Evolutionary conservation across 257 asterid species (phyloP).

Genomic region (Lycium ferocissimum): DNA sequence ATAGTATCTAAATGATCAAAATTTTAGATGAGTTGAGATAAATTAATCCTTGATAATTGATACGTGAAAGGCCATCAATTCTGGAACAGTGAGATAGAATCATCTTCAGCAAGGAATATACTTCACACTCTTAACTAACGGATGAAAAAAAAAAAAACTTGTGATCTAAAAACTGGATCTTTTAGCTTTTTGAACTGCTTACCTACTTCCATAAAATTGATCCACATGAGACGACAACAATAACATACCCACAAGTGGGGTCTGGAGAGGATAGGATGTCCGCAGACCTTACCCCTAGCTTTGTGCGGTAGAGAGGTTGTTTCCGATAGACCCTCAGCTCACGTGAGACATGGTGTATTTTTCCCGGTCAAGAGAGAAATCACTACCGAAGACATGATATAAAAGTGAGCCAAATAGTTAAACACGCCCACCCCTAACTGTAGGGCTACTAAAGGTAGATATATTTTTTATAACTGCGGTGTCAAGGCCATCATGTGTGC

Average conservation of each 20-base stretch:
- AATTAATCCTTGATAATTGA: not conserved
- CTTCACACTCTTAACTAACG: not conserved
- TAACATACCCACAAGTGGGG: too few relatives aligned
- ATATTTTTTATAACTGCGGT: too few relatives aligned
- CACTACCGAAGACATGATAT: not conserved
- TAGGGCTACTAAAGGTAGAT: not conserved
- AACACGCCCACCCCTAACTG: not conserved
- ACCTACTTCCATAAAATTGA: slow-evolving; percentile 9
- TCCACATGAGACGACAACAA: not conserved
- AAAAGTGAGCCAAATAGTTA: not conserved
- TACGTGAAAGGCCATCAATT: not conserved
- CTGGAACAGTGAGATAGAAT: not conserved
- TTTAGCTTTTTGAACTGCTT: not conserved
- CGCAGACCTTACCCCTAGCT: too few relatives aligned
- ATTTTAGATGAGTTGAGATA: not conserved
- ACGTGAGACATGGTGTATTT: not conserved
- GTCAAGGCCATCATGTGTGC: too few relatives aligned
- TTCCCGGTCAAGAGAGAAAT: not conserved
- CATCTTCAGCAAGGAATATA: slow-evolving; percentile 12
- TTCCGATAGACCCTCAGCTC: too few relatives aligned
- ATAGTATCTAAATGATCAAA: not conserved
- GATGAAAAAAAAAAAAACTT: not conserved
- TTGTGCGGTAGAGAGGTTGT: too few relatives aligned
- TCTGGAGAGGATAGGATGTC: too few relatives aligned
- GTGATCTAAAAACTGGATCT: not conserved